A percentile compares a stretch with the other conserved stretches of the same genome.
Conservation (phyloP, 805 yeast species). For the Yarrowia osloensis region DNA sequence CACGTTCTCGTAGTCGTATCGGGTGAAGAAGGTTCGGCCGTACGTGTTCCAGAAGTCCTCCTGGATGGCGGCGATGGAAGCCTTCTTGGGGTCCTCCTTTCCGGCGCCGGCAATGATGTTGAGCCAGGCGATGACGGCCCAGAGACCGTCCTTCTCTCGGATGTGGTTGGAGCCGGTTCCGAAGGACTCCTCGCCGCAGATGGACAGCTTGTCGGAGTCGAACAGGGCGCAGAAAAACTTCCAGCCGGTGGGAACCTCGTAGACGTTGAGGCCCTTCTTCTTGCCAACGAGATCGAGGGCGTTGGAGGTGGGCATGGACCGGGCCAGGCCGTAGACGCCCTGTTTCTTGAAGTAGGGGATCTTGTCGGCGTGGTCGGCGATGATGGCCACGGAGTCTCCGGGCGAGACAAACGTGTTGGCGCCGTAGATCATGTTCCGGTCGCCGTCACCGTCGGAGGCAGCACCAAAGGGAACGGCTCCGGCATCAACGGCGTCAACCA, state of each 20-base stretch:
- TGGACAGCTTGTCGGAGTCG: constrained; percentile 88
- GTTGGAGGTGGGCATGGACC: constrained; percentile 96
- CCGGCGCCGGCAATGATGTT: constrained; percentile 87
- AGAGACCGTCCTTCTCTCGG: constrained; percentile 95
- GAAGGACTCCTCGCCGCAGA: constrained; percentile 97
- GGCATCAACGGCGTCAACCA: constrained; percentile 82
- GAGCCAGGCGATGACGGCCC: constrained; percentile 98
- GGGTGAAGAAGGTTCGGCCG: constrained; percentile 95
- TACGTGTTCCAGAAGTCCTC: constrained; percentile 83
- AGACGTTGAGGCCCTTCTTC: constrained; percentile 67
- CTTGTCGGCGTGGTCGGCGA: constrained; percentile 85
- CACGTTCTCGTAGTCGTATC: constrained; percentile 91
- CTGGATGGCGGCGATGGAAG: constrained; percentile 79
- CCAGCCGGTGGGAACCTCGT: constrained; percentile 99
- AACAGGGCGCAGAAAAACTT: constrained; percentile 94
- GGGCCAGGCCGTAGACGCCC: constrained; percentile 90
- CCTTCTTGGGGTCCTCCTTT: constrained; percentile 56
- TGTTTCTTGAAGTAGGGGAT: constrained; percentile 89
- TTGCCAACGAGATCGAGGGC: constrained; percentile 92
- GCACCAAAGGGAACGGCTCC: constrained; percentile 91
- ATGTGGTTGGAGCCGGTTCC: constrained; percentile 98
- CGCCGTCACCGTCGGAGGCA: constrained; percentile 99
- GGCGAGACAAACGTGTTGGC: constrained; percentile 94
- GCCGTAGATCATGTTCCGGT: constrained; percentile 97
- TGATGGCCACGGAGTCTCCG: constrained; percentile 96